phyloP scores from a whole-genome alignment of 73 alveolate species.

The Urostyla sp. region DNA sequence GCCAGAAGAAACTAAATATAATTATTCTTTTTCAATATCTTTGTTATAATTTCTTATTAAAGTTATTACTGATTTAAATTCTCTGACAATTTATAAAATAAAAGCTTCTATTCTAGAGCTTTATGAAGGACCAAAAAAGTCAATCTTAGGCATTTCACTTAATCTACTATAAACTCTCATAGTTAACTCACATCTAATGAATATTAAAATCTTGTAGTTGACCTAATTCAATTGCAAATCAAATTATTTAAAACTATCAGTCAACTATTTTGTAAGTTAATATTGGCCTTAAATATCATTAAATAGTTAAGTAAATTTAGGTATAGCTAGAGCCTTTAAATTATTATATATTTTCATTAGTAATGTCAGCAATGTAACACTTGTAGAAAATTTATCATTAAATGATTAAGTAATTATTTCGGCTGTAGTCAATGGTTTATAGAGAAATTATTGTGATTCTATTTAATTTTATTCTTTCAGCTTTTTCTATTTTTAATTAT shows the following conservation, averaged over 20 bases:
- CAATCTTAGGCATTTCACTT: constrained; percentile 45
- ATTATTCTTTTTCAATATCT: neutral
- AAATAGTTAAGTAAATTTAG: constrained; percentile 7
- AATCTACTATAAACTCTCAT: constrained; percentile 26
- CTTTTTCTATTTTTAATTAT: neutral
- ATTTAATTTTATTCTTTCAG: neutral
- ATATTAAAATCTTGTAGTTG: neutral
- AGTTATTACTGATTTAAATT: neutral
- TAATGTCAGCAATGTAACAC: constrained; percentile 32
- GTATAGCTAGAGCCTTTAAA: constrained; percentile 2
- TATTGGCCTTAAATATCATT: no score
- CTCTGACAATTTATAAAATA: constrained; percentile 1
- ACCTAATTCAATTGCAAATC: no score
- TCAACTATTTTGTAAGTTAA: no score
- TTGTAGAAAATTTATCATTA: constrained; percentile 12
- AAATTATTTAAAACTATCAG: no score
- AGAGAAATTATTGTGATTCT: constrained; percentile 27
- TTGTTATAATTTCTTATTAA: neutral
- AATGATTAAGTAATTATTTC: no score
- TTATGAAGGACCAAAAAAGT: neutral
- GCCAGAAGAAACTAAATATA: constrained; percentile 6
- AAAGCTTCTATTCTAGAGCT: constrained; percentile 34
- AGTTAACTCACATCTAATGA: constrained; percentile 29
- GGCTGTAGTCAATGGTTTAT: constrained; percentile 5
- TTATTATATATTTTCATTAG: constrained; percentile 9